phyloP scores from a whole-genome alignment of 176 grass and related monocot species.

The Dendrocalamus sinicus region DNA sequence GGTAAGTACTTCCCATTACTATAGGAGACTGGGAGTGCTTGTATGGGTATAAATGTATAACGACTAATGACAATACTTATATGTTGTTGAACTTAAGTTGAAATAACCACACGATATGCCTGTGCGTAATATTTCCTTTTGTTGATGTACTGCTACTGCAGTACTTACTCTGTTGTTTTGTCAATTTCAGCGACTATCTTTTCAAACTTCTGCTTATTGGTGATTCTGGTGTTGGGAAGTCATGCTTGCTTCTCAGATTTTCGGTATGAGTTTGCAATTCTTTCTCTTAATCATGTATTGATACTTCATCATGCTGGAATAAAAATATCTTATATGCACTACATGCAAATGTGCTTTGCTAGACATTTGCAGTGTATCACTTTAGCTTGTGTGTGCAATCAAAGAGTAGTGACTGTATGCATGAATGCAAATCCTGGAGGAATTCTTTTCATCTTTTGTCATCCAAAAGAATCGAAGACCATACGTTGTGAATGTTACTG shows the following conservation, averaged over 20 bases:
- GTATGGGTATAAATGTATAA: background rate
- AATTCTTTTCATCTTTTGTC: background rate
- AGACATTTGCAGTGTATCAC: background rate
- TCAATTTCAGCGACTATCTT: constrained; percentile 59
- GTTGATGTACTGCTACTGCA: background rate
- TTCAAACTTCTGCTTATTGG: constrained; percentile 76
- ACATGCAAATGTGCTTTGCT: background rate
- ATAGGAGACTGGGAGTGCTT: background rate
- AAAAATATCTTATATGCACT: background rate
- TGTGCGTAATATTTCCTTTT: background rate
- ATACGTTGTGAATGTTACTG: background rate
- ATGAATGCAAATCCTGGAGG: background rate
- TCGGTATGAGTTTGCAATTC: constrained; percentile 27
- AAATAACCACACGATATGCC: background rate
- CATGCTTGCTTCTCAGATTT: constrained; percentile 74
- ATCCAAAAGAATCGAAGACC: background rate
- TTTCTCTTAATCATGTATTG: background rate
- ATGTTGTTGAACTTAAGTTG: background rate
- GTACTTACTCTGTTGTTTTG: background rate
- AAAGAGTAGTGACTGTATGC: background rate
- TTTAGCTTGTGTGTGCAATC: background rate
- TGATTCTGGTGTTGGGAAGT: constrained; percentile 75
- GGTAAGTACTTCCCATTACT: background rate
- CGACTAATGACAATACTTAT: background rate
- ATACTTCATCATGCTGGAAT: background rate